Percentiles rank a stretch among this genome's conserved stretches.
phyloP scores from a whole-genome alignment of 139 green algal genomes.

The Chlamydomonas sp. region DNA sequence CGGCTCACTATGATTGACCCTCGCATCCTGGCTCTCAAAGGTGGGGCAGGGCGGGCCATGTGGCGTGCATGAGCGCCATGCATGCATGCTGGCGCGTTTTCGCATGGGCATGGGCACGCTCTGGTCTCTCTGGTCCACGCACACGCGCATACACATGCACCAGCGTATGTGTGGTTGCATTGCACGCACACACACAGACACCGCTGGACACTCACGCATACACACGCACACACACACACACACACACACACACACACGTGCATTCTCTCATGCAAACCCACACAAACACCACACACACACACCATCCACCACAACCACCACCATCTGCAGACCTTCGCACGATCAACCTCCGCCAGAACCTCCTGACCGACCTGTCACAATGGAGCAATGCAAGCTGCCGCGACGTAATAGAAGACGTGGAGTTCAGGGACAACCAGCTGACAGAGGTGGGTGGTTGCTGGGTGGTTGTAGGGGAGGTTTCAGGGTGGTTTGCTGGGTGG shows the following conservation, averaged over 20 bases:
- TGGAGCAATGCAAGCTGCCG: conserved; percentile 26
- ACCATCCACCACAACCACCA: neutral
- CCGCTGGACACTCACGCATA: neutral
- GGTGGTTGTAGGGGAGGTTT: no score
- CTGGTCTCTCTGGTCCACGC: neutral
- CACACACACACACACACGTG: neutral
- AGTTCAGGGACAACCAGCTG: conserved; percentile 80
- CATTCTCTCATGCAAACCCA: neutral
- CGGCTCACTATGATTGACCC: conserved; percentile 60
- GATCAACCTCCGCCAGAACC: conserved; percentile 81
- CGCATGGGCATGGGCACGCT: neutral
- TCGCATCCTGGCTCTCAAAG: conserved; percentile 55
- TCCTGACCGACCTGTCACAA: conserved; percentile 41
- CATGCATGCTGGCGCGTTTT: no score
- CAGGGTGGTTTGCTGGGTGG: no score
- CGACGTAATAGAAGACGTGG: conserved; percentile 50
- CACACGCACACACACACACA: neutral
- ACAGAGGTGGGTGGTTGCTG: conserved; percentile 33
- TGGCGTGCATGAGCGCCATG: no score
- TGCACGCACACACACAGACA: neutral
- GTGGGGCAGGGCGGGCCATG: conserved; percentile 21
- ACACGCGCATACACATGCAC: neutral
- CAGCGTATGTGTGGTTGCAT: neutral
- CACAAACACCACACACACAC: conserved; percentile 1
- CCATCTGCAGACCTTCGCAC: conserved; percentile 46